Evolutionary conservation across 805 yeast species (phyloP).

Genomic region (Yamadazyma akitaensis): DNA sequence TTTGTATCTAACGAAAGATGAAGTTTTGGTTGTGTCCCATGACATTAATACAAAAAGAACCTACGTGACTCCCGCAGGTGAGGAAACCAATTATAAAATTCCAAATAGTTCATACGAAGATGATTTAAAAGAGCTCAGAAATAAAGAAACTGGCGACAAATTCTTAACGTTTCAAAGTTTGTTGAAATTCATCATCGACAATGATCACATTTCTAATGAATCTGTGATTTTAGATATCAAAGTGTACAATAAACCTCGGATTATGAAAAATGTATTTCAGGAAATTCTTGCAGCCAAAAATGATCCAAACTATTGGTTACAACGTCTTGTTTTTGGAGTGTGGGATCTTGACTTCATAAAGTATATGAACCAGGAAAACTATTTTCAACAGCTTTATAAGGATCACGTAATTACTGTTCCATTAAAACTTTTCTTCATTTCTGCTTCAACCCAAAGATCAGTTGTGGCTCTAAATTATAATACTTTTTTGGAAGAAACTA

Average conservation of each 20-base stretch:
- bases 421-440: conserved; percentile 36
- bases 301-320: conserved; percentile 38
- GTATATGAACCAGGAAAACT: conserved; percentile 37
- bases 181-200: conserved; percentile 23
- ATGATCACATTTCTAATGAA: conserved; percentile 14
- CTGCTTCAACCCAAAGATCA: conserved; percentile 33
- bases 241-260: conserved; percentile 33
- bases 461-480: conserved; percentile 33
- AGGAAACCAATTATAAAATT: conserved; percentile 33
- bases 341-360: conserved; percentile 40
- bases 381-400: conserved; percentile 26
- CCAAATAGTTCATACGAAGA: conserved; percentile 28
- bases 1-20: conserved; percentile 37
- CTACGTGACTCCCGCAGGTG: conserved; percentile 33
- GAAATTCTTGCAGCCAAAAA: conserved; percentile 26
- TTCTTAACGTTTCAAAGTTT: conserved; percentile 30
- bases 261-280: conserved; percentile 26
- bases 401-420: conserved; percentile 9
- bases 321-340: conserved; percentile 36
- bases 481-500: conserved; percentile 25
- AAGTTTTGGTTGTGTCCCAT: conserved; percentile 38
- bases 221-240: conserved; percentile 40
- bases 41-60: conserved; percentile 37
- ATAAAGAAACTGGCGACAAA: conserved; percentile 31
- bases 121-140: conserved; percentile 25